These are phyloP conservation scores for Albizia julibrissin DNA, from an alignment of 306 rosid species.

Conservation along the genomic window DNA sequence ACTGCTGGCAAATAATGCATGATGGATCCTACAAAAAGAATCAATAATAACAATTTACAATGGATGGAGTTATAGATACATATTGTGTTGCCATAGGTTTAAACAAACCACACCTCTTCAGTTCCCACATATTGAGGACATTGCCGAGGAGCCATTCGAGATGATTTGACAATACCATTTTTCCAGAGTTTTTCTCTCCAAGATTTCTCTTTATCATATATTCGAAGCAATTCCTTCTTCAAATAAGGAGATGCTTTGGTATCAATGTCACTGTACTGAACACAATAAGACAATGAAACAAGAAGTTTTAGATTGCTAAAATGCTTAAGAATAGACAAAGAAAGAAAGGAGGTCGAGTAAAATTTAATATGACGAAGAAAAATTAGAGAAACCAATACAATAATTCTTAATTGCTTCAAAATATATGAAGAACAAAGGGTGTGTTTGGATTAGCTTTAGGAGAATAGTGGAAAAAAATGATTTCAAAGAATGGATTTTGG, in stretches of 20 bases:
- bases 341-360: constrained; percentile 2
- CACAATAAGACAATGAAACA: constrained; percentile 42
- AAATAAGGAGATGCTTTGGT: constrained; percentile 66
- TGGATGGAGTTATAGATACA: constrained; percentile 24
- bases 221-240: constrained; percentile 73
- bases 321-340: background rate
- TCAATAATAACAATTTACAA: constrained; percentile 34
- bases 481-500: too few relatives aligned
- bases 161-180: constrained; percentile 74
- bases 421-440: background rate
- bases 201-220: constrained; percentile 66
- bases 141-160: constrained; percentile 67
- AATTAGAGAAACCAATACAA: background rate
- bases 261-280: constrained; percentile 62
- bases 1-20: constrained; percentile 91
- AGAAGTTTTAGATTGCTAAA: constrained; percentile 17
- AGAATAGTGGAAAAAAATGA: too few relatives aligned
- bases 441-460: too few relatives aligned
- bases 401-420: background rate
- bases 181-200: constrained; percentile 94
- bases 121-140: constrained; percentile 81
- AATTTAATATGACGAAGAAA: background rate
- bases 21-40: constrained; percentile 71
- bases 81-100: constrained; percentile 25
- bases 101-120: constrained; percentile 70